Base-by-base conservation (phyloP, 768 basidiomycete species). In the Suillus decipiens region DNA sequence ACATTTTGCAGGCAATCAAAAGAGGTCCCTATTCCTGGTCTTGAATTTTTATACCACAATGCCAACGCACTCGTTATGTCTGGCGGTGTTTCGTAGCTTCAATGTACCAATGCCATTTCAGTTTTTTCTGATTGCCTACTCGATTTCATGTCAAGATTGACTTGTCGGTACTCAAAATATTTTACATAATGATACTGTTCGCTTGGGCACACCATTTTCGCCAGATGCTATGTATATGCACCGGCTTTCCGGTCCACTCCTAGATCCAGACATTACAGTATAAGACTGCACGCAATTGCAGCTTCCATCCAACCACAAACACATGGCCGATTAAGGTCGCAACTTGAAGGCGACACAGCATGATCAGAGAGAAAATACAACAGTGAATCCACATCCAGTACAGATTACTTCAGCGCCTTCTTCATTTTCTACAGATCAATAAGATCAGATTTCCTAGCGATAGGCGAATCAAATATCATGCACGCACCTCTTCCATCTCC, bases 401-500 rank as follows among this genome's bases (percentile, higher is more conserved):
- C 14, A 59, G 63, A 58, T 68, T 59, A 90, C 77, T 92, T 92
- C 78, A 92, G 72, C 2, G 89, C 89, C 63, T 88, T 87, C 77
- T 90, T 92, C 90, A 92, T 90, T 82, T 86, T 87, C 90, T 91
- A 63, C n/a, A 17, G 42, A 59, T 15, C 34, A 50, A 31, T 15
- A 36, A 55, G 59, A 61, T 63, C 6, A 66, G 53, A 8, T 50
- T 19, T 7, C 41, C 22, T 24, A 17, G 42, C 31, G 54, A 15
- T 17, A 59, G 42, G 58, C 17, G 31, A 31, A 37, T 51, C 59
- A 31, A 60, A 24, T 36, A 34, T 28, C 42, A 48, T 56, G 36
- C 56, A 79, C 84, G 41, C 67, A 93, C 96, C 82, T 91, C 85
- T 73, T 98, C 96, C 92, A 99, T 96, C 73, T 86, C 87, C 71